A percentile compares a stretch with the other conserved stretches of the same genome.
Evolutionary conservation across 169 alveolate genomes (phyloP).

Genomic region (Cryptosporidium felis): DNA sequence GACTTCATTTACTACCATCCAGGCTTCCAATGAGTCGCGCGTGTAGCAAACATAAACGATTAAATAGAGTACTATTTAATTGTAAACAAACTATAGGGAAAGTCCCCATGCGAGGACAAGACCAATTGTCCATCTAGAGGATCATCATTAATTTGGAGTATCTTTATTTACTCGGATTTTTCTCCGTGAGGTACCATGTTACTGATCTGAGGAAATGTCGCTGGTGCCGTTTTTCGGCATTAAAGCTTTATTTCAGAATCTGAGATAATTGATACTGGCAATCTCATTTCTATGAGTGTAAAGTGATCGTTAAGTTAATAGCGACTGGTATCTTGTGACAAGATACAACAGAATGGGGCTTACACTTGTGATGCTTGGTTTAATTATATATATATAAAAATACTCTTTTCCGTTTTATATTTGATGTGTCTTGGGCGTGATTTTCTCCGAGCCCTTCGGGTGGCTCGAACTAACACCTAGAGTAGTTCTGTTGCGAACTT

Average conservation of each 20-base stretch:
- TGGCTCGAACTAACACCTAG: no score
- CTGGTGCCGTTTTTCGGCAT: neutral
- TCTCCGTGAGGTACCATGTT: neutral
- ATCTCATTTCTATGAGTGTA: conserved; percentile 53
- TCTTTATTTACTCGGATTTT: conserved; percentile 2
- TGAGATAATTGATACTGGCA: conserved; percentile 21
- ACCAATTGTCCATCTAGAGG: conserved; percentile 32
- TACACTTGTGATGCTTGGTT: conserved; percentile 71
- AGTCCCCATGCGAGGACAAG: conserved; percentile 68
- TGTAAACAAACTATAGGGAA: conserved; percentile 56
- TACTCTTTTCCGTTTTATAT: no score
- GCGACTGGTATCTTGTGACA: conserved; percentile 57
- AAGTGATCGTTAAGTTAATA: conserved; percentile 64
- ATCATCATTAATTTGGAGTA: conserved; percentile 51
- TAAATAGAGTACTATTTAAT: neutral
- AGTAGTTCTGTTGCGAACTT: no score
- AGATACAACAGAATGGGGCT: conserved; percentile 73
- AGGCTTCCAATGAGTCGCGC: conserved; percentile 71
- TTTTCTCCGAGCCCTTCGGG: no score
- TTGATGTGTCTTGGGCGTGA: no score
- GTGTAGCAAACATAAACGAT: conserved; percentile 49
- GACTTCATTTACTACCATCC: no score
- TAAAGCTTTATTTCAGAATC: neutral
- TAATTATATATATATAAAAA: no score
- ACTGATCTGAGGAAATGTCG: neutral